Percentiles rank a stretch among this genome's conserved stretches.
Conservation (phyloP, 441 rosid species). For the Pelargonium australe region DNA sequence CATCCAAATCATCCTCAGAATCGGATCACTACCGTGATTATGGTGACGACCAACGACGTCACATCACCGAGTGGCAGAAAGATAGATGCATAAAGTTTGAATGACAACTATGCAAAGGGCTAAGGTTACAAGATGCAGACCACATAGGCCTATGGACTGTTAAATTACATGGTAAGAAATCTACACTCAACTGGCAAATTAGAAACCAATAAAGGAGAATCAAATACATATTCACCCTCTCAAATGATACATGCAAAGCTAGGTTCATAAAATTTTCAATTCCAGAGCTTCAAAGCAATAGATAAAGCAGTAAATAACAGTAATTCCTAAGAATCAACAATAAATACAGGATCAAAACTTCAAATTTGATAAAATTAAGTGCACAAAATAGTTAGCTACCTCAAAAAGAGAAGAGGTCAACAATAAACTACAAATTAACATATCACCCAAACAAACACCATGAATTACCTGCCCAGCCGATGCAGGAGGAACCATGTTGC, state of each 20-base stretch:
- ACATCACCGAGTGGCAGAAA: too few species aligned
- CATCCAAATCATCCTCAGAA: neutral
- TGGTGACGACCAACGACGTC: neutral
- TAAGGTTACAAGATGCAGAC: neutral
- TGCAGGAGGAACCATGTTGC: conserved; percentile 35
- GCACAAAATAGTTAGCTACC: neutral
- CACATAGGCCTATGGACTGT: neutral
- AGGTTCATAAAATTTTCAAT: neutral
- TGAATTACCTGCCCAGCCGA: conserved; percentile 50
- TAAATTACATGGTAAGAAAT: neutral
- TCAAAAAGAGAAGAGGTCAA: neutral
- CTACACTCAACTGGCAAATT: too few species aligned
- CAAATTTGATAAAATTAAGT: neutral
- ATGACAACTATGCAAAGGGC: neutral
- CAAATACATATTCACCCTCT: neutral
- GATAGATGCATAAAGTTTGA: neutral
- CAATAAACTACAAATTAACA: neutral
- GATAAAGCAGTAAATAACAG: neutral
- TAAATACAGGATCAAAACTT: neutral
- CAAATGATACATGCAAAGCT: too few species aligned
- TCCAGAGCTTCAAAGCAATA: neutral
- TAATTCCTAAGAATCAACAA: neutral
- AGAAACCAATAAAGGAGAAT: neutral
- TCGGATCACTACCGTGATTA: neutral
- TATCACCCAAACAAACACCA: conserved; percentile 5